phyloP scores from a whole-genome alignment of 345 rosid genomes.

The Citrus unshiu region DNA sequence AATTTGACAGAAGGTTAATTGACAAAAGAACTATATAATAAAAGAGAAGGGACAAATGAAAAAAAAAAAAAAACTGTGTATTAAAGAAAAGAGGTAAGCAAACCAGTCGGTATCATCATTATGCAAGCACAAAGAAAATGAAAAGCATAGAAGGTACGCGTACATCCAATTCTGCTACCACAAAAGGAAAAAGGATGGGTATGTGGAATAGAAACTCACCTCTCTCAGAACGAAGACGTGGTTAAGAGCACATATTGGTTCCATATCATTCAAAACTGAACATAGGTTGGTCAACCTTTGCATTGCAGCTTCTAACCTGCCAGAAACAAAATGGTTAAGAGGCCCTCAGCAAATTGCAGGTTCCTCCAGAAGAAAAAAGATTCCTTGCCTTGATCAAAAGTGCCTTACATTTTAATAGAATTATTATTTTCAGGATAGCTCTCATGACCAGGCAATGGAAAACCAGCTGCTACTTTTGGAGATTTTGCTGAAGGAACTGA shows the following conservation, averaged over 20 bases:
- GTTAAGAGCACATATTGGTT: constrained; percentile 95
- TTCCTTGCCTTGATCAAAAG: neutral
- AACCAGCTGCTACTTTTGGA: constrained; percentile 62
- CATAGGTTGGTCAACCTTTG: constrained; percentile 95
- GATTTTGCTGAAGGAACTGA: constrained; percentile 71
- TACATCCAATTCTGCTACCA: neutral
- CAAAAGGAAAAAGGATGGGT: constrained; percentile 1
- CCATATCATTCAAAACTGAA: constrained; percentile 96
- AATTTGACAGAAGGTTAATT: neutral
- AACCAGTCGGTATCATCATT: neutral
- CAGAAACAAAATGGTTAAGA: constrained; percentile 18
- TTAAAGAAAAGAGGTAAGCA: neutral
- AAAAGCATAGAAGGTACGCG: neutral
- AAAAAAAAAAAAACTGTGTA: neutral
- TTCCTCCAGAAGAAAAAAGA: constrained; percentile 5
- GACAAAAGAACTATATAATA: neutral
- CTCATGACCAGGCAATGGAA: constrained; percentile 93
- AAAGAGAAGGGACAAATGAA: too few relatives aligned
- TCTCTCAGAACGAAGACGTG: constrained; percentile 96
- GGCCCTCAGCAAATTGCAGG: neutral
- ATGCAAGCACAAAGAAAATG: neutral
- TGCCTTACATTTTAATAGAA: constrained; percentile 85
- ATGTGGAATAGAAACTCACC: constrained; percentile 43
- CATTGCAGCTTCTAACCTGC: constrained; percentile 99
- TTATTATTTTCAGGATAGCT: constrained; percentile 89